Conservation (phyloP, 1,284 basidiomycete genomes). For the Papiliotrema flavescens region DNA sequence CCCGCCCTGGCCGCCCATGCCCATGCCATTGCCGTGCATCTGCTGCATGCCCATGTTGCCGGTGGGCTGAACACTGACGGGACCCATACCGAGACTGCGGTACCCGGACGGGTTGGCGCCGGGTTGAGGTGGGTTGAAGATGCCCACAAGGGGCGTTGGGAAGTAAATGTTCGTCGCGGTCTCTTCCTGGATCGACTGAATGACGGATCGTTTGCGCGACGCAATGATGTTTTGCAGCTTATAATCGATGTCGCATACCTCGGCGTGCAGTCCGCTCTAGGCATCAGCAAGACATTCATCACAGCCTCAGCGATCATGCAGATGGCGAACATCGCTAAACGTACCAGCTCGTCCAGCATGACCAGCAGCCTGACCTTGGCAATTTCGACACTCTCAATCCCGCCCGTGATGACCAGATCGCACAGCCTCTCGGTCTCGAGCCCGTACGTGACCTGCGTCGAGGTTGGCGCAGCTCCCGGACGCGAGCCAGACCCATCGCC, state of each 20-base stretch:
- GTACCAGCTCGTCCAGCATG: constrained; percentile 87
- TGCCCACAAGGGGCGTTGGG: constrained; percentile 82
- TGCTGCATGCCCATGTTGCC: constrained; percentile 19
- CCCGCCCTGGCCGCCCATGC: constrained; percentile 7
- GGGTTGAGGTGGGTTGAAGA: constrained; percentile 54
- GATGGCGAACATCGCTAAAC: constrained; percentile 42
- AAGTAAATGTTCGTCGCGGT: constrained; percentile 96
- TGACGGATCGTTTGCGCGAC: constrained; percentile 77
- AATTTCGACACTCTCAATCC: constrained; percentile 81
- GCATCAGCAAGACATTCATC: not conserved
- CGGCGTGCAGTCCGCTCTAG: constrained; percentile 82
- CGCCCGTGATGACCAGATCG: constrained; percentile 83
- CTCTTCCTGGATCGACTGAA: constrained; percentile 94
- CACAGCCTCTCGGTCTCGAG: constrained; percentile 91
- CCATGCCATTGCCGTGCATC: constrained; percentile 17
- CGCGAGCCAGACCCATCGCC: not conserved
- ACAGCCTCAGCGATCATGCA: too few relatives aligned
- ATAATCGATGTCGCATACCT: constrained; percentile 89
- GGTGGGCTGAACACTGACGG: constrained; percentile 11
- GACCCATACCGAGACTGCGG: constrained; percentile 15
- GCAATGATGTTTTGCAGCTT: constrained; percentile 90
- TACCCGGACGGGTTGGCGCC: constrained; percentile 32
- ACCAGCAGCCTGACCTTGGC: constrained; percentile 86
- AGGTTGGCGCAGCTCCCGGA: constrained; percentile 5
- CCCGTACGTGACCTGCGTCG: constrained; percentile 53